Evolutionary conservation across 148 eudicot species (phyloP).

Genomic region (Rhododendron ovatum): DNA sequence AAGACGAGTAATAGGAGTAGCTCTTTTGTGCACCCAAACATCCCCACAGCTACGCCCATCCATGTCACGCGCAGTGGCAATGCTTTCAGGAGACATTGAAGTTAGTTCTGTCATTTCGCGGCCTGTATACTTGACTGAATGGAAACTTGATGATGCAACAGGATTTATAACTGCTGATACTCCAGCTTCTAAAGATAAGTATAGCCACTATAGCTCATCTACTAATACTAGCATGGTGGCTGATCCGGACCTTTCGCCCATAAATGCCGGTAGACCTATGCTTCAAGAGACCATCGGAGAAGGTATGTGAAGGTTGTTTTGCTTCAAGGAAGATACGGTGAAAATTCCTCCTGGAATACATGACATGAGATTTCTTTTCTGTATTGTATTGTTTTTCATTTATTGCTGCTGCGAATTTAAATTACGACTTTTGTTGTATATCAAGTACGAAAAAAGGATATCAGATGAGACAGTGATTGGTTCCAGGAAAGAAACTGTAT

Average conservation of each 20-base stretch:
- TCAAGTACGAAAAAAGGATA: neutral
- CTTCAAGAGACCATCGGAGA: slow-evolving; percentile 24
- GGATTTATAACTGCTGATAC: slow-evolving; percentile 29
- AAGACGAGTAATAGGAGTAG: slow-evolving; percentile 49
- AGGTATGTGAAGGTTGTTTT: slow-evolving; percentile 20
- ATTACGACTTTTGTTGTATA: neutral
- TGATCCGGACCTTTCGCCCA: slow-evolving; percentile 18
- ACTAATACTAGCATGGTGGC: slow-evolving; percentile 21
- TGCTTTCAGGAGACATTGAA: slow-evolving; percentile 74
- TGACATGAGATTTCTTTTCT: neutral
- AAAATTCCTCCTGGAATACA: neutral
- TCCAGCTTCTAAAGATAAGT: slow-evolving; percentile 16
- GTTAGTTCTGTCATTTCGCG: slow-evolving; percentile 44
- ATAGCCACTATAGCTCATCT: slow-evolving; percentile 19
- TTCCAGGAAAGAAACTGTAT: neutral
- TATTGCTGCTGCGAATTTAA: neutral
- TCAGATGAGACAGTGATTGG: neutral
- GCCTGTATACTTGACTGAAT: slow-evolving; percentile 76
- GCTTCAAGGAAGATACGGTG: neutral
- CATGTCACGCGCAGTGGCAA: slow-evolving; percentile 80
- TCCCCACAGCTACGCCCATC: slow-evolving; percentile 73
- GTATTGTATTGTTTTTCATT: neutral
- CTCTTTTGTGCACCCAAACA: slow-evolving; percentile 86
- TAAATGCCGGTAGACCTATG: slow-evolving; percentile 14
- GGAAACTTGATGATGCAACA: slow-evolving; percentile 47